These are phyloP conservation scores for Penicillium psychrofluorescens DNA, from an alignment of 495 filamentous ascomycete species.

Conservation along the genomic window DNA sequence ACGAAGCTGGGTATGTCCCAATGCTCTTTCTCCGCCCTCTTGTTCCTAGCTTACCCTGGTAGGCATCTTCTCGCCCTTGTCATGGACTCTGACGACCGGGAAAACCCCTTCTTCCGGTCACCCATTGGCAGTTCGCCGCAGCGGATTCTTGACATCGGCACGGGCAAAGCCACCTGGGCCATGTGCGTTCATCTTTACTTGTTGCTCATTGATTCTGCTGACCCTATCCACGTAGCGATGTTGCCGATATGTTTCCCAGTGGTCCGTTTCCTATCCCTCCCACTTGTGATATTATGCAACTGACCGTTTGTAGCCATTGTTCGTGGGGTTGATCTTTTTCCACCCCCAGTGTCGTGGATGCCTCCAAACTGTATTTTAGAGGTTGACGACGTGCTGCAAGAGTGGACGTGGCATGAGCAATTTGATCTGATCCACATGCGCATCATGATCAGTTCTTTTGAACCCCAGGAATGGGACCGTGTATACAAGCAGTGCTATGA, in stretches of 20 bases:
- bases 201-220: not conserved
- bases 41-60: not conserved
- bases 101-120: conserved; percentile 14
- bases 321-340: conserved; percentile 19
- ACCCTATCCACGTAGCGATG: conserved; percentile 6
- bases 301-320: conserved; percentile 8
- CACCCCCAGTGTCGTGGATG: conserved; percentile 16
- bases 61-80: conserved; percentile 12
- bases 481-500: conserved; percentile 21
- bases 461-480: conserved; percentile 16
- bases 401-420: conserved; percentile 21
- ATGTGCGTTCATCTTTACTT: conserved; percentile 4
- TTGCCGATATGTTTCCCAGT: conserved; percentile 14
- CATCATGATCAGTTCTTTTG: conserved; percentile 17
- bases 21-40: not conserved
- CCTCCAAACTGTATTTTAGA: conserved; percentile 16
- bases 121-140: conserved; percentile 5
- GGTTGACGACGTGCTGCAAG: conserved; percentile 15
- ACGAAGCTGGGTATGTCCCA: conserved; percentile 11
- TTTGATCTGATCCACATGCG: conserved; percentile 31
- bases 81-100: conserved; percentile 8
- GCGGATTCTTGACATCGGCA: conserved; percentile 14
- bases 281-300: not conserved
- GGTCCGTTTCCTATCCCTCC: not conserved
- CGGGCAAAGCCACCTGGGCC: conserved; percentile 17